Conservation (phyloP, 345 rosid genomes). For the Salix dunnii region DNA sequence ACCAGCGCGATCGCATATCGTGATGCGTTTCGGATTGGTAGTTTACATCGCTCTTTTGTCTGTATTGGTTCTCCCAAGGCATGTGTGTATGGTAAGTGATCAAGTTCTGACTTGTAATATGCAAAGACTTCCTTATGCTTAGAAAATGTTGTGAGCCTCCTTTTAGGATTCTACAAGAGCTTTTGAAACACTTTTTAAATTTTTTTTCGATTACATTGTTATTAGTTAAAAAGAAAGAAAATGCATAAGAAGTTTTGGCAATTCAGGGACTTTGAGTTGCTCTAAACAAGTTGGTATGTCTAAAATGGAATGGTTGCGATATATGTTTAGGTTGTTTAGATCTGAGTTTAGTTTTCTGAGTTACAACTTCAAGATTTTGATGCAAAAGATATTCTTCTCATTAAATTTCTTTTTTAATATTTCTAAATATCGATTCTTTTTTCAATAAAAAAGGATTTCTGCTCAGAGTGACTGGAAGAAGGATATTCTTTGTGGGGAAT, state of each 20-base stretch:
- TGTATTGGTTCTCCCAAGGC: conserved; percentile 61
- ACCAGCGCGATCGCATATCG: conserved; percentile 76
- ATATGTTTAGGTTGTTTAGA: background rate
- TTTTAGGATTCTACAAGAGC: background rate
- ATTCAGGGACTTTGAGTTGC: background rate
- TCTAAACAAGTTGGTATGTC: background rate
- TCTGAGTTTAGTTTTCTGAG: background rate
- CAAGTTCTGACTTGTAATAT: background rate
- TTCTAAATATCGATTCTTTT: background rate
- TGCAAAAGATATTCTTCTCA: background rate
- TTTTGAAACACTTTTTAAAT: background rate
- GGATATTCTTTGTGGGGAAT: background rate
- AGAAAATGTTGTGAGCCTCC: conserved; percentile 1
- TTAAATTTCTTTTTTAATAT: background rate
- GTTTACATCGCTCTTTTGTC: conserved; percentile 61
- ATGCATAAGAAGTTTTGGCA: background rate
- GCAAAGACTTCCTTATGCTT: background rate
- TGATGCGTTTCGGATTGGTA: conserved; percentile 78
- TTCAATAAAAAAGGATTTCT: background rate
- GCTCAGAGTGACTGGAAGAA: background rate
- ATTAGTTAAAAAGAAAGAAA: background rate
- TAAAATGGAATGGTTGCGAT: background rate
- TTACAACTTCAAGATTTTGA: background rate
- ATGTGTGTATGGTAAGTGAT: conserved; percentile 64
- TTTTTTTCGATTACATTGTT: background rate